A percentile compares a stretch with the other conserved stretches of the same genome.
Conservation (phyloP, 1,284 basidiomycete genomes). For the Ganoderma multipileum region DNA sequence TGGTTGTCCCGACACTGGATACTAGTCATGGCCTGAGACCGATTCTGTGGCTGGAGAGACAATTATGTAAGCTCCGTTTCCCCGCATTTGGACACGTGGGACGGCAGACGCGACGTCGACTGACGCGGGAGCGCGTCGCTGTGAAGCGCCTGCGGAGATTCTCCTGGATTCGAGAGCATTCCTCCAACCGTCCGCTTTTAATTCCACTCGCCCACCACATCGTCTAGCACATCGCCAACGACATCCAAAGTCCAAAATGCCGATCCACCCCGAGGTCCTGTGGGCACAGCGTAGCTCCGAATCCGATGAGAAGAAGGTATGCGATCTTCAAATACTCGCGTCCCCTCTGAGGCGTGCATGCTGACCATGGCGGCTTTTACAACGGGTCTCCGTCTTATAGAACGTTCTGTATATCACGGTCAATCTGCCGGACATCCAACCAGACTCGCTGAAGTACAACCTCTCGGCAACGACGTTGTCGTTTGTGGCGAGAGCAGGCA, state of each 20-base stretch:
- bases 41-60: background rate
- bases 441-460: slow-evolving; percentile 65
- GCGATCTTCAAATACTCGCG: slow-evolving; percentile 18
- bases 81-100: slow-evolving; percentile 17
- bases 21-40: background rate
- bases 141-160: slow-evolving; percentile 25
- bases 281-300: slow-evolving; percentile 91
- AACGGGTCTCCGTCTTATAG: slow-evolving; percentile 46
- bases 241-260: slow-evolving; percentile 41
- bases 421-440: slow-evolving; percentile 83
- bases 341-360: slow-evolving; percentile 26
- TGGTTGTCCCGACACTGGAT: background rate
- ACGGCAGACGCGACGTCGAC: slow-evolving; percentile 3
- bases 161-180: slow-evolving; percentile 32
- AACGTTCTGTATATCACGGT: slow-evolving; percentile 87
- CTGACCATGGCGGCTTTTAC: slow-evolving; percentile 34
- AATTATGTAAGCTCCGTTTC: background rate
- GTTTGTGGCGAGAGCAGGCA: slow-evolving; percentile 76
- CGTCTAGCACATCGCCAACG: slow-evolving; percentile 24
- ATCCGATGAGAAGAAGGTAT: slow-evolving; percentile 72
- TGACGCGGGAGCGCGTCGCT: slow-evolving; percentile 12
- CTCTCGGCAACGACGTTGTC: slow-evolving; percentile 69
- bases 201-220: slow-evolving; percentile 21
- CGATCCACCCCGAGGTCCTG: slow-evolving; percentile 82
- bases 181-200: slow-evolving; percentile 23